These are phyloP conservation scores for Rehmannia glutinosa DNA, from an alignment of 257 asterid genomes.

Conservation along the genomic window DNA sequence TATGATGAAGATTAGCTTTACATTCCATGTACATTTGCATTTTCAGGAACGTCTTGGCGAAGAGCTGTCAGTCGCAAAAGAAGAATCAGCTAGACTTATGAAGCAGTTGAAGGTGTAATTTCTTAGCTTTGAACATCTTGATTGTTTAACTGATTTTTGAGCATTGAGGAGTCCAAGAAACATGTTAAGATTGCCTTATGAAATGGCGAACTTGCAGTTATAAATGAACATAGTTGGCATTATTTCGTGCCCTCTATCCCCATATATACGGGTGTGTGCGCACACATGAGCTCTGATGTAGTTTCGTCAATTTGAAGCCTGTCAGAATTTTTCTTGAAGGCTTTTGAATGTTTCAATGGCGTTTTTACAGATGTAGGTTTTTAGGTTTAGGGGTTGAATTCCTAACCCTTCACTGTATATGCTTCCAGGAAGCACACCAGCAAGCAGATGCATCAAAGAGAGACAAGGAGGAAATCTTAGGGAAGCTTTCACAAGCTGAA, in stretches of 20 bases:
- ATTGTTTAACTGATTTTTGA: conserved; percentile 2
- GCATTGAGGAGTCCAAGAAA: not conserved
- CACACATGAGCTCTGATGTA: too few species aligned
- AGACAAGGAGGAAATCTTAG: conserved; percentile 68
- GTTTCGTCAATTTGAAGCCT: too few species aligned
- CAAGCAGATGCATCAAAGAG: conserved; percentile 48
- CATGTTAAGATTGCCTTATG: not conserved
- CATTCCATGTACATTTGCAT: conserved; percentile 1
- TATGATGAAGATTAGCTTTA: conserved; percentile 13
- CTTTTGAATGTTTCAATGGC: not conserved
- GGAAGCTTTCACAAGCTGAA: conserved; percentile 63
- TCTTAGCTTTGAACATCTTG: conserved; percentile 3
- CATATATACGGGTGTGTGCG: too few species aligned
- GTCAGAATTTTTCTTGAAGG: not conserved
- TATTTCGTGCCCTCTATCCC: not conserved
- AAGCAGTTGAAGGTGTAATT: conserved; percentile 67
- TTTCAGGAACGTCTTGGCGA: conserved; percentile 85
- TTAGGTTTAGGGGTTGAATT: not conserved
- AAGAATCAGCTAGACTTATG: conserved; percentile 63
- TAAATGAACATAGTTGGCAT: not conserved
- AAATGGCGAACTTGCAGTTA: not conserved
- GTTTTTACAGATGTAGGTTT: not conserved
- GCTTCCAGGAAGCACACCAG: conserved; percentile 66
- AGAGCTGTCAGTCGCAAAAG: conserved; percentile 65
- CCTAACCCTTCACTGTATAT: conserved; percentile 11